A percentile compares a stretch with the other conserved stretches of the same genome.
phyloP scores from a whole-genome alignment of 2,329 filamentous ascomycete species.

The Hymenoscyphus linearis region DNA sequence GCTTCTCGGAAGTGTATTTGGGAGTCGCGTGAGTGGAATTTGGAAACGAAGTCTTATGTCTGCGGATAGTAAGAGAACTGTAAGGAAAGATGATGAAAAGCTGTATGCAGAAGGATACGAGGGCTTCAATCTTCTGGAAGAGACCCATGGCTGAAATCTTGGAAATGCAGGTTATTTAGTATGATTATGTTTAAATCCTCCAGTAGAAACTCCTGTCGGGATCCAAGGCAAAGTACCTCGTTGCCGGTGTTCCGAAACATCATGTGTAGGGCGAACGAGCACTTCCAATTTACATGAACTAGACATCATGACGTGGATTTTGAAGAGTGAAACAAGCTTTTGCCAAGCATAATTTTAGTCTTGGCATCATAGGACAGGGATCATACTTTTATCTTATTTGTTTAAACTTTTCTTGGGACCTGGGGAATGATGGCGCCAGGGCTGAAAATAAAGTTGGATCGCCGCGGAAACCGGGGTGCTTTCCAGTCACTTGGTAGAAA shows the following conservation, averaged over 20 bases:
- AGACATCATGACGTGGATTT: not conserved
- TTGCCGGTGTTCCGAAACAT: not conserved
- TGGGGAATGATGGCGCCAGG: not conserved
- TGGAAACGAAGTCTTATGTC: conserved; percentile 12
- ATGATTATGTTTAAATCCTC: not conserved
- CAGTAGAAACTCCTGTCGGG: not conserved
- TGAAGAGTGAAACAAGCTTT: not conserved
- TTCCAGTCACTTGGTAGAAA: not conserved
- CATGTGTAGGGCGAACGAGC: no score
- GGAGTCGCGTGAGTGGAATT: not conserved
- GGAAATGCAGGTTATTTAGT: not conserved
- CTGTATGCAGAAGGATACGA: conserved; percentile 26
- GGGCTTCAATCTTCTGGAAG: conserved; percentile 13
- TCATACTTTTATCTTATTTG: not conserved
- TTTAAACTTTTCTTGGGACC: not conserved
- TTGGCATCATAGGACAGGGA: not conserved
- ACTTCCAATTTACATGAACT: not conserved
- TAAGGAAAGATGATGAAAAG: conserved; percentile 31
- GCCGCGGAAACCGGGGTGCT: not conserved
- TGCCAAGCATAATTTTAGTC: not conserved
- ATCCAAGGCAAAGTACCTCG: not conserved
- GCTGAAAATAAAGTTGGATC: not conserved
- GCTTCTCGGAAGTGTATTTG: not conserved
- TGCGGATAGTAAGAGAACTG: conserved; percentile 28
- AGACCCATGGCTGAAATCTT: conserved; percentile 10